Evolutionary conservation across 495 filamentous ascomycete species (phyloP), one percentile per base, ranked within the genome.

Genomic region (Xylaria intraflava): DNA sequence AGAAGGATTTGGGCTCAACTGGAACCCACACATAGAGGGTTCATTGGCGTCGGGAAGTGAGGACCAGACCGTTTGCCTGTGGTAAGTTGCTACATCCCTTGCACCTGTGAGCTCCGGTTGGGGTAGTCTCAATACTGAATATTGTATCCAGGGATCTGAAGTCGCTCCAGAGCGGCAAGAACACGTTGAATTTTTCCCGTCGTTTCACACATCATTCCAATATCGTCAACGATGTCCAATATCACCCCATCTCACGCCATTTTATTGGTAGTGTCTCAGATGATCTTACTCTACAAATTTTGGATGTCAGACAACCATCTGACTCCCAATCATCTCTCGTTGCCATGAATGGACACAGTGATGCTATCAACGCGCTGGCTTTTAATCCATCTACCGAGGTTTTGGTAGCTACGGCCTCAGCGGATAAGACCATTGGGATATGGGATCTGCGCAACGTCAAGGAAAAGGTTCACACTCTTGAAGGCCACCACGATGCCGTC

Each of bases 171-270:
- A 81, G 81, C 59, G 79, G 78, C 55, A 83, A 83, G 71, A 93
- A 83, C 60, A 82, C 75, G 9, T 72, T 96, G 40, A 79, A 79
- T 50, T 82, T 89, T 5, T 68, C 74, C 2, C 78, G 81, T 24
- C 89, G 83, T 22, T 99, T 89, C 69, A 94, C 84, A 0, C 87
- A 96, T 51, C 94, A 97, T 65, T 82, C 75, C 23, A 84, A 93
- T 3, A 88, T 90, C 35, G 94, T 99, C 60, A 97, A 97, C 62
- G 94, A 97, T 61, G 93, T 99, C 33, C 87, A 96, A 69, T 84
- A 95, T 65, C 90, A 96, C 64, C 91, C 92, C 23, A 73, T 89
- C 43, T 86, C 89, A 51, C 79, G 80, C 33, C 82, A 82, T 47
- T 81, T 94, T 50, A 89, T 98, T 49, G 94, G 90, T 51, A 90